phyloP scores from a whole-genome alignment of 352 stramenopile genomes.

The Globisporangium lucens region DNA sequence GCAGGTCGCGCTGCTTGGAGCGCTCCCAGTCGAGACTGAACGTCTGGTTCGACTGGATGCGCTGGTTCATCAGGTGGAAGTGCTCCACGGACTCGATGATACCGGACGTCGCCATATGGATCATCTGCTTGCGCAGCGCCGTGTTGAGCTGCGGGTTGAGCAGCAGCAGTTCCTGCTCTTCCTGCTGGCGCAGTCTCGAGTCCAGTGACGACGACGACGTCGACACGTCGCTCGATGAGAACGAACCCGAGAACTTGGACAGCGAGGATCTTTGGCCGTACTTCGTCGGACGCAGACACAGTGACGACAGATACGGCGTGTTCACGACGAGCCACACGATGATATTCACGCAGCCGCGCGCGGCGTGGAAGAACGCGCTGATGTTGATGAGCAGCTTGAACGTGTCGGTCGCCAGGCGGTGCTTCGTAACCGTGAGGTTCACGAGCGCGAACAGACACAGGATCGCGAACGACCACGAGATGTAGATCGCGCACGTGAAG shows the following conservation, averaged over 20 bases:
- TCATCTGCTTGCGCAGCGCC: conserved; percentile 81
- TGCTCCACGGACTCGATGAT: conserved; percentile 87
- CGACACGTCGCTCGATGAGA: conserved; percentile 11
- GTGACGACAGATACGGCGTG: conserved; percentile 43
- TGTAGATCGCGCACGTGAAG: conserved; percentile 79
- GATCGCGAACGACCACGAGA: conserved; percentile 77
- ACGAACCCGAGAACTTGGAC: conserved; percentile 10
- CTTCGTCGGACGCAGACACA: conserved; percentile 17
- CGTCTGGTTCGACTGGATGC: conserved; percentile 75
- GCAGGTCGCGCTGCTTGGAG: conserved; percentile 53
- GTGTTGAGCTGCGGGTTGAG: conserved; percentile 87
- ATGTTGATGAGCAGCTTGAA: conserved; percentile 70
- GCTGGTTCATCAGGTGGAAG: conserved; percentile 63
- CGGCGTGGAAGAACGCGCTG: conserved; percentile 76
- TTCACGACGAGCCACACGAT: conserved; percentile 88
- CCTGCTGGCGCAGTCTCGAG: conserved; percentile 10
- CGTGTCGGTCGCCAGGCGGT: conserved; percentile 24
- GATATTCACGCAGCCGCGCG: conserved; percentile 76
- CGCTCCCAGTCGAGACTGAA: conserved; percentile 80
- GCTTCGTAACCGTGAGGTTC: conserved; percentile 43
- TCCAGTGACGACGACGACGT: conserved; percentile 6
- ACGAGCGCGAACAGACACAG: conserved; percentile 68
- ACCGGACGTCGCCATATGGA: conserved; percentile 86
- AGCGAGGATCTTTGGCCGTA: background rate
- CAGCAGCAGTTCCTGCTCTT: conserved; percentile 29